These are phyloP conservation scores for Suillus sp. DNA, from an alignment of 768 basidiomycete genomes.

Conservation along the genomic window DNA sequence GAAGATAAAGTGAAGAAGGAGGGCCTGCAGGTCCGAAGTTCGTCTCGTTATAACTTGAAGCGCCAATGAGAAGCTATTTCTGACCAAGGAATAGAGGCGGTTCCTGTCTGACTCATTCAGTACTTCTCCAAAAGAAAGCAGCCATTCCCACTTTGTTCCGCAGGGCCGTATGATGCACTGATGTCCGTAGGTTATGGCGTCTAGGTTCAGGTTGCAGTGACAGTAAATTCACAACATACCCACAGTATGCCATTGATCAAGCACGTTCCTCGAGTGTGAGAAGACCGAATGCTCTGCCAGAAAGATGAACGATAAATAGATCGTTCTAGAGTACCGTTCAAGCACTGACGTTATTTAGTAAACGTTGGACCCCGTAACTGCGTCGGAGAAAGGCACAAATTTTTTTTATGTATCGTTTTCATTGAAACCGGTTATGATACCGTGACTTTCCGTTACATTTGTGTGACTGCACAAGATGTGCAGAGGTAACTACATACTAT, in stretches of 20 bases:
- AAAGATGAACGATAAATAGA: no score
- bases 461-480: neutral
- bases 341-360: no score
- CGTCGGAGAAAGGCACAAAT: no score
- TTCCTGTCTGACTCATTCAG: neutral
- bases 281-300: neutral
- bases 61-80: neutral
- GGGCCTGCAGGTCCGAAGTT: neutral
- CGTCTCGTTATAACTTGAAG: neutral
- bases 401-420: no score
- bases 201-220: neutral
- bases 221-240: neutral
- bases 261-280: neutral
- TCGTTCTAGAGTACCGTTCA: no score
- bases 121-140: neutral
- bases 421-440: neutral
- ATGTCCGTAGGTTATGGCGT: neutral
- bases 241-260: neutral
- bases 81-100: neutral
- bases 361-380: no score
- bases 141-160: neutral
- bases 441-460: neutral
- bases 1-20: no score
- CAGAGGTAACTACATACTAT: no score
- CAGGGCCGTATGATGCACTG: neutral